Evolutionary conservation across 23 red algal species (phyloP), one percentile per base, ranked within the genome.

Genomic region (Gracilaria caudata): DNA sequence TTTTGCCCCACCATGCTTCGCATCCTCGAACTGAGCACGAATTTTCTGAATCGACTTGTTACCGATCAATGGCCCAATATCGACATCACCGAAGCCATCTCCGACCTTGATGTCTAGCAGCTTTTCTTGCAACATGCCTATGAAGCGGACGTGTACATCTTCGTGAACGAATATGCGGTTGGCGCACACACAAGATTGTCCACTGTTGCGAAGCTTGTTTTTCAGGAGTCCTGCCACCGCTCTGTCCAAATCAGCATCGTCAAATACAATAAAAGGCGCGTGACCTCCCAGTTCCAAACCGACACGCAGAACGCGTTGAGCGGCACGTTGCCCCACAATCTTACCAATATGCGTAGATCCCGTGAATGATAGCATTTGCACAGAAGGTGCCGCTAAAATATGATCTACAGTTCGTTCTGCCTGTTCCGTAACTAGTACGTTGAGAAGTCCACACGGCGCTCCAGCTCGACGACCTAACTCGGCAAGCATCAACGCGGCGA

Each of bases 301-400:
- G 6, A 77, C 61, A 16, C 81, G 79, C 24, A 90, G 78, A 16
- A 79, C 88, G 2, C 64, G 87, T 29, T 41, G 33, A 37, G 82
- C 83, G 30, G 84, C 81, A 40, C 60, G 21, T 13, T 35, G 14
- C 66, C 58, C 66, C 14, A 98, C 35, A 34, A 35, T 30, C 51
- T 78, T 83, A 23, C 96, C 96, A 29, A 95, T 92, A 33, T 54
- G 41, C 24, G 87, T 98, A 32, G 74, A 84, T 35, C 96, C 92
- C n/a, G 96, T 98, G 77, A 98, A 98, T 51, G 92, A 86, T 21
- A 98, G 51, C 82, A 91, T 95, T 25, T 84, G 57, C 51, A 98
- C 83, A 25, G 12, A 28, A 60, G 21, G 23, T 26, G 60, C 37
- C 2, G 39, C 46, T 20, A 87, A 53, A 29, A 95, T 58, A 11